phyloP scores from a whole-genome alignment of 2,329 filamentous ascomycete genomes.

The Colletotrichum sp. region DNA sequence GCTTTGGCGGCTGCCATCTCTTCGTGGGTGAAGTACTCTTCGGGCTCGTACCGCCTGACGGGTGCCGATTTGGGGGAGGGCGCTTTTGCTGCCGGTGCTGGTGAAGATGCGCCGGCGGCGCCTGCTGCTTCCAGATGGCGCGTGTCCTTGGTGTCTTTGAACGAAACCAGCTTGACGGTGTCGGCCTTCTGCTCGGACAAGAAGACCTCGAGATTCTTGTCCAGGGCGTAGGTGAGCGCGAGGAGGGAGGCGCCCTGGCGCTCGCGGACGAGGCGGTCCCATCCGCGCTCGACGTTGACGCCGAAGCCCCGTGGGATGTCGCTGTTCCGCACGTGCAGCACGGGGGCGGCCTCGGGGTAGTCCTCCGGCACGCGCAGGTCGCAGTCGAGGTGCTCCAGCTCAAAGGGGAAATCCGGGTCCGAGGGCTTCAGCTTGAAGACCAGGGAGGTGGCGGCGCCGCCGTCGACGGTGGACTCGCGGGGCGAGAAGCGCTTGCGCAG shows the following conservation, averaged over 20 bases:
- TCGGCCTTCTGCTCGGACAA: constrained; percentile 74
- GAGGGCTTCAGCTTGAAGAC: constrained; percentile 73
- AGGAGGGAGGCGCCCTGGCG: constrained; percentile 65
- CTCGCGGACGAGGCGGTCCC: constrained; percentile 66
- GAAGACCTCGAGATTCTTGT: constrained; percentile 74
- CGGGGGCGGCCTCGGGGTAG: constrained; percentile 66
- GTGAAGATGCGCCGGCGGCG: not conserved
- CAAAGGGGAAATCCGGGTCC: constrained; percentile 85
- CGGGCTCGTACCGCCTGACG: constrained; percentile 40
- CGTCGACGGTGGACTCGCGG: constrained; percentile 44
- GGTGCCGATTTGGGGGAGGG: constrained; percentile 1
- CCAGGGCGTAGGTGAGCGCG: constrained; percentile 70
- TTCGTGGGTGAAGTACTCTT: constrained; percentile 59
- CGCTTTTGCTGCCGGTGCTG: not conserved
- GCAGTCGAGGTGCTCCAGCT: constrained; percentile 72
- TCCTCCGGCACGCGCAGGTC: constrained; percentile 66
- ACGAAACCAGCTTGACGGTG: constrained; percentile 72
- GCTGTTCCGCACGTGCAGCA: constrained; percentile 69
- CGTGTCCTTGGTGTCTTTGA: constrained; percentile 57
- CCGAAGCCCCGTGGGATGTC: constrained; percentile 75
- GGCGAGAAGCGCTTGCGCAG: constrained; percentile 69
- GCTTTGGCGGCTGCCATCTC: constrained; percentile 68
- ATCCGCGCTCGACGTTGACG: constrained; percentile 79
- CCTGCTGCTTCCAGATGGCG: constrained; percentile 43
- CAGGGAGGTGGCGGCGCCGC: constrained; percentile 58